phyloP scores from a whole-genome alignment of 208 protist genomes.

The Crithidia acanthocephali region DNA sequence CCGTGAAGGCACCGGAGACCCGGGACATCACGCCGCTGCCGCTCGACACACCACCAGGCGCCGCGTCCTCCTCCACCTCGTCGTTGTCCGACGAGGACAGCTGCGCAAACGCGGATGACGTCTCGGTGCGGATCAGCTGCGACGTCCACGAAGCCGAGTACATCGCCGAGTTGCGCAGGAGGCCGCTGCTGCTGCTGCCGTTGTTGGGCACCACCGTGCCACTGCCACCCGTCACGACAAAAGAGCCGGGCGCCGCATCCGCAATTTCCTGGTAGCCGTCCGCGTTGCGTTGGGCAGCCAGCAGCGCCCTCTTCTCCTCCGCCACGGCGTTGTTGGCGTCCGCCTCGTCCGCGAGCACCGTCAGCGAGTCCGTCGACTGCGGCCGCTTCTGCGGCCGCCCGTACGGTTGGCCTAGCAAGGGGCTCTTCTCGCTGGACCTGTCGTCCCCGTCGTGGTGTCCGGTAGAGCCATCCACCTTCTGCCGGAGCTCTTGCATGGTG shows the following conservation, averaged over 20 bases:
- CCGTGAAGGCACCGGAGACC: not conserved
- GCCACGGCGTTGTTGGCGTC: not conserved
- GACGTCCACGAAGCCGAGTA: slow-evolving; percentile 12
- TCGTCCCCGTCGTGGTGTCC: not conserved
- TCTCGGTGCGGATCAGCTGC: slow-evolving; percentile 2
- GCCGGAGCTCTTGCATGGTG: not conserved
- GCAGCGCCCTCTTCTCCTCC: not conserved
- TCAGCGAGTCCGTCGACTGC: not conserved
- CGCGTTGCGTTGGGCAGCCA: slow-evolving; percentile 5
- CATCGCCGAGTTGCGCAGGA: not conserved
- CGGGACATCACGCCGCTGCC: not conserved
- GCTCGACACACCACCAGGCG: not conserved
- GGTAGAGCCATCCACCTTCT: not conserved
- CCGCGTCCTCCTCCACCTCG: not conserved
- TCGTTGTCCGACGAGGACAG: slow-evolving; percentile 10
- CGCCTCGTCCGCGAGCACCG: not conserved
- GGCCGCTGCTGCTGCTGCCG: not conserved
- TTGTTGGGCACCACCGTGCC: too few relatives aligned
- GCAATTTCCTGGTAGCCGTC: slow-evolving; percentile 9
- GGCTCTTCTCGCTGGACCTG: not conserved
- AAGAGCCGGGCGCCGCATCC: not conserved
- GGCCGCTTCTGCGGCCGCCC: too few relatives aligned
- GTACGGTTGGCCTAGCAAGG: not conserved
- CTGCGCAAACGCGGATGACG: slow-evolving; percentile 1
- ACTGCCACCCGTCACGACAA: not conserved